Conservation (phyloP, 345 rosid species). For the Eucalyptus caleyi region DNA sequence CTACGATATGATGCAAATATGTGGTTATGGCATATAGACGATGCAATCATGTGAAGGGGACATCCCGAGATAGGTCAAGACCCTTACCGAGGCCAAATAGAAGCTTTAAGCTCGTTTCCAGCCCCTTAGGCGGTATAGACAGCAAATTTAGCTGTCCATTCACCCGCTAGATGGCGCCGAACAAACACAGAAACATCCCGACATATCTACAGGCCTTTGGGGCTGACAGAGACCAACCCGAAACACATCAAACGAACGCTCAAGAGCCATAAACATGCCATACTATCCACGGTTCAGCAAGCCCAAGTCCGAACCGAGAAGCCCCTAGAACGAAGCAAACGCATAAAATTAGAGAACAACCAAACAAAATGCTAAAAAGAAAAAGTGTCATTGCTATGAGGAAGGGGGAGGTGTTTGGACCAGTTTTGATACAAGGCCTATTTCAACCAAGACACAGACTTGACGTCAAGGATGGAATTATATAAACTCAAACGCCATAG, state of each 20-base stretch:
- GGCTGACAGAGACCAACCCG: neutral
- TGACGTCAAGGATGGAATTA: neutral
- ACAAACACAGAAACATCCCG: neutral
- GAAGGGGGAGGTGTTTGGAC: too few relatives aligned
- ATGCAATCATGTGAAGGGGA: neutral
- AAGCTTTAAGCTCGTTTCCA: neutral
- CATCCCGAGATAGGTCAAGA: neutral
- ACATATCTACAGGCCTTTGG: neutral
- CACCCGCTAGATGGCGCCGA: neutral
- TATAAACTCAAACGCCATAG: neutral
- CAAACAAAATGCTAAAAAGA: neutral
- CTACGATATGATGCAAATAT: neutral
- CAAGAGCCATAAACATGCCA: neutral
- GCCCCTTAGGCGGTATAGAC: neutral
- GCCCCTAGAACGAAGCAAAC: neutral
- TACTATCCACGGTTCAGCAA: neutral
- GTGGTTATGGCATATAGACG: neutral
- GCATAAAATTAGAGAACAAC: slow-evolving; percentile 9
- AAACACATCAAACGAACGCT: neutral
- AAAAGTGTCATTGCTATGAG: too few relatives aligned
- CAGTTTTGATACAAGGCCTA: too few relatives aligned
- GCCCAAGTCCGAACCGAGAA: neutral
- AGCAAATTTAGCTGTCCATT: neutral
- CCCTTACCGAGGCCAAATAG: neutral
- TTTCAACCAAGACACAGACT: neutral